Conservation (phyloP, 257 asterid genomes). For the Capsicum rhomboideum region DNA sequence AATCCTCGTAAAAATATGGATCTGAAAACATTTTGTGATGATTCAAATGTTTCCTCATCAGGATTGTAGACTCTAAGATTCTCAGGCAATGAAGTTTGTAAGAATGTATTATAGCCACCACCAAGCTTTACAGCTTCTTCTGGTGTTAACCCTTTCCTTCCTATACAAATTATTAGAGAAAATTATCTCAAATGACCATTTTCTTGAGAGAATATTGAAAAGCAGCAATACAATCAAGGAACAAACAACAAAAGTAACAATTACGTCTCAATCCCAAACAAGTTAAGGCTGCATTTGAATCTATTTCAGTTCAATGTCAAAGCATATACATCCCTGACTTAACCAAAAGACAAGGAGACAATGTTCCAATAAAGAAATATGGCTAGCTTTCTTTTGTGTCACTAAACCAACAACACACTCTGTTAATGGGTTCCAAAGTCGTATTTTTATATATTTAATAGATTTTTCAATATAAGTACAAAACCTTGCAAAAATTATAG, state of each 20-base stretch:
- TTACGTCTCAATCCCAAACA: not conserved
- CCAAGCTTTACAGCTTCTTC: slow-evolving; percentile 39
- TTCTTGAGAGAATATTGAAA: too few species aligned
- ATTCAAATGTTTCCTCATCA: slow-evolving; percentile 39
- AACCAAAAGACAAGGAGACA: not conserved
- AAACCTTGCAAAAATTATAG: too few species aligned
- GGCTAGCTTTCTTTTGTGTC: not conserved
- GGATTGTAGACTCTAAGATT: slow-evolving; percentile 42
- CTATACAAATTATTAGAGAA: not conserved
- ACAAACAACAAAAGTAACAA: not conserved
- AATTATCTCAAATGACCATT: too few species aligned
- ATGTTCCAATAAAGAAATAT: not conserved
- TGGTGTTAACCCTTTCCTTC: slow-evolving; percentile 18
- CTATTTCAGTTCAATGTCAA: not conserved
- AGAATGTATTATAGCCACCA: slow-evolving; percentile 67
- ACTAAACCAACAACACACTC: too few species aligned
- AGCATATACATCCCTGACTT: not conserved
- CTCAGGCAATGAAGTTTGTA: slow-evolving; percentile 65
- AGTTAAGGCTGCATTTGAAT: not conserved
- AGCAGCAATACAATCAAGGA: not conserved
- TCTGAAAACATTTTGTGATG: slow-evolving; percentile 50
- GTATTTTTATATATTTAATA: too few species aligned
- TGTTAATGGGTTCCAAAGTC: too few species aligned
- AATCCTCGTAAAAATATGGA: slow-evolving; percentile 58
- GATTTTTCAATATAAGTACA: too few species aligned